Evolutionary conservation across 2,329 filamentous ascomycete species (phyloP), one percentile per base, ranked within the genome.

Genomic region (Cordyceps militaris): DNA sequence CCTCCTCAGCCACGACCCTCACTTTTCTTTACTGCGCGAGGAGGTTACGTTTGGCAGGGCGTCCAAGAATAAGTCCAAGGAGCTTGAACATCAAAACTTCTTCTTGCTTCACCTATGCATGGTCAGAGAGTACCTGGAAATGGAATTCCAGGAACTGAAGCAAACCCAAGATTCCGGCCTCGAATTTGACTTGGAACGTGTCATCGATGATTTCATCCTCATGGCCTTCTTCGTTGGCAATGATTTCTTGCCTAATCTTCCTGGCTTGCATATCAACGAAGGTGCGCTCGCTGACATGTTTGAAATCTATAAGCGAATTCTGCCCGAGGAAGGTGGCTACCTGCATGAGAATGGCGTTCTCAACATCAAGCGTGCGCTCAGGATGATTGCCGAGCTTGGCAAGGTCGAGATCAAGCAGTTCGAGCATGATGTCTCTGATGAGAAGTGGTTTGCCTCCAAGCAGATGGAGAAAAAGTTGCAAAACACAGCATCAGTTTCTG

Each of bases 151-250:
- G 72, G 92, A 97, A 63, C 76, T 99, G 64, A 86, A 94, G 71
- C 76, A 86, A 67, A 82, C 87, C 23, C 88, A 86, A 19, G 76
- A 78, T 65, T 78, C 96, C 64, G 79, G 77, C 42, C 92, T 97
- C 66, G 78, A 84, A 50, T 99, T 95, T 69, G 89, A 99, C 69
- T 87, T 99, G 80, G 94, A 99, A 77, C 85, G 88, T 62, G 85
- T 99, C 68, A 97, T 99, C 75, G 94, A 99, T 71, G 94, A 99
- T 78, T 99, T 99, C 73, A 97, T 99, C 70, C 83, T 99, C 61
- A 97, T 99, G 91, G 93, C 92, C 49, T 99, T 99, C 77, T 99
- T 99, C 72, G 91, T 99, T 66, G 94, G 94, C 70, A 99, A 99
- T 73, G 94, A 99, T 81, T 99, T 99, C 76, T 81, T 99, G 71